A percentile compares a stretch with the other conserved stretches of the same genome.
Conservation (phyloP, 2,329 filamentous ascomycete species). For the Fusarium anguioides region DNA sequence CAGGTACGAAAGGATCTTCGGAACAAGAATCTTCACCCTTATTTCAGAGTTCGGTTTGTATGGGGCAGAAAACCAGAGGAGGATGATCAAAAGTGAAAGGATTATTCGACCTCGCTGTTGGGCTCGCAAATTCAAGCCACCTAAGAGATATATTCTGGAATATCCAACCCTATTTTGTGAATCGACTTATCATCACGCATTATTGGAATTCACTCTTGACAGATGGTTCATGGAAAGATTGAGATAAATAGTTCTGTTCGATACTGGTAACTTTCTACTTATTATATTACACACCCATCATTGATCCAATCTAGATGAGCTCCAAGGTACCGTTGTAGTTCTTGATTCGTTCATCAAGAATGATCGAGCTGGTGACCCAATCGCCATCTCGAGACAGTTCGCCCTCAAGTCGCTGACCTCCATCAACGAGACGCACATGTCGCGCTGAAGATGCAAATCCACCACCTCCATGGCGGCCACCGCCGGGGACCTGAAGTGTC, state of each 20-base stretch:
- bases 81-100: neutral
- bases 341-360: conserved; percentile 50
- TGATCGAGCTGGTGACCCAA: conserved; percentile 48
- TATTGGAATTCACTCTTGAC: neutral
- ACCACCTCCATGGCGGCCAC: conserved; percentile 27
- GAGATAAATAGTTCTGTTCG: neutral
- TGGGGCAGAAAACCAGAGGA: conserved; percentile 11
- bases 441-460: conserved; percentile 52
- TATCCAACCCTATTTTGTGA: neutral
- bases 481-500: conserved; percentile 51
- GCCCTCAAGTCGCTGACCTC: conserved; percentile 50
- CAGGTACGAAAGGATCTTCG: conserved; percentile 14
- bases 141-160: no score
- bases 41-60: conserved; percentile 17
- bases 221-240: neutral
- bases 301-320: conserved; percentile 5
- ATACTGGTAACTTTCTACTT: neutral
- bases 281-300: neutral
- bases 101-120: no score
- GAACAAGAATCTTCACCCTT: conserved; percentile 17
- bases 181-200: no score
- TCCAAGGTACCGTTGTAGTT: conserved; percentile 48
- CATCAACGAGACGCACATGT: conserved; percentile 52
- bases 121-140: no score
- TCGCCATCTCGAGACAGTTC: conserved; percentile 48